Evolutionary conservation across 768 basidiomycete genomes (phyloP).

Genomic region (Boletus reticulatus): DNA sequence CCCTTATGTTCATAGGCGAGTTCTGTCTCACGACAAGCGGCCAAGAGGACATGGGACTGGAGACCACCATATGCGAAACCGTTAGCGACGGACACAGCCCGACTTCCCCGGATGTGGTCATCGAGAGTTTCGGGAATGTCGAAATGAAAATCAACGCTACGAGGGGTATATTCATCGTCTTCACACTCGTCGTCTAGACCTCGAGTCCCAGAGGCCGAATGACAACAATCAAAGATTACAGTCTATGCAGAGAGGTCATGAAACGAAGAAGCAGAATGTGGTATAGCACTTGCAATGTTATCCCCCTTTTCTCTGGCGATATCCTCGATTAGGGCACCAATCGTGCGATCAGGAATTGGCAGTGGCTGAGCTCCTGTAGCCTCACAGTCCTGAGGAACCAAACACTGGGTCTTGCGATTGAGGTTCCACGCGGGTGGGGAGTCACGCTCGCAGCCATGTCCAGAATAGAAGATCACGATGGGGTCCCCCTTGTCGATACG

Average conservation of each 20-base stretch:
- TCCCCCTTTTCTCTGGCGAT: conserved; percentile 39
- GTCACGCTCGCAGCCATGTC: conserved; percentile 37
- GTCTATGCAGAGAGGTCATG: conserved; percentile 29
- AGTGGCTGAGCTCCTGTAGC: not conserved
- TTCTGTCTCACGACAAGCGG: conserved; percentile 40
- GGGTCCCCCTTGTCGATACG: conserved; percentile 31
- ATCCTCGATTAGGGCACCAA: conserved; percentile 36
- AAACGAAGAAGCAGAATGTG: conserved; percentile 8
- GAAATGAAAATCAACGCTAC: conserved; percentile 1
- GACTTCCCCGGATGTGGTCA: conserved; percentile 16
- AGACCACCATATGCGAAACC: conserved; percentile 28
- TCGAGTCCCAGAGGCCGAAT: conserved; percentile 39
- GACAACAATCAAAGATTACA: conserved; percentile 47
- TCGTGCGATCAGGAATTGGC: conserved; percentile 43
- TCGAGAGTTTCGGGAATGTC: conserved; percentile 23
- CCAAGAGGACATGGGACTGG: conserved; percentile 41
- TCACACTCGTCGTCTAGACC: not conserved
- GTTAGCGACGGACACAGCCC: not conserved
- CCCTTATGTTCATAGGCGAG: conserved; percentile 26
- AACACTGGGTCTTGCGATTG: conserved; percentile 26
- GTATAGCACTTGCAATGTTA: conserved; percentile 37
- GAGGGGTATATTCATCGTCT: conserved; percentile 3
- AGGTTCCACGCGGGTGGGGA: conserved; percentile 27
- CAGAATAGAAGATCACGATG: conserved; percentile 45
- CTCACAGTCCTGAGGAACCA: conserved; percentile 33